Evolutionary conservation across 2,329 filamentous ascomycete genomes (phyloP).

Genomic region (Neoarthrinium moseri): DNA sequence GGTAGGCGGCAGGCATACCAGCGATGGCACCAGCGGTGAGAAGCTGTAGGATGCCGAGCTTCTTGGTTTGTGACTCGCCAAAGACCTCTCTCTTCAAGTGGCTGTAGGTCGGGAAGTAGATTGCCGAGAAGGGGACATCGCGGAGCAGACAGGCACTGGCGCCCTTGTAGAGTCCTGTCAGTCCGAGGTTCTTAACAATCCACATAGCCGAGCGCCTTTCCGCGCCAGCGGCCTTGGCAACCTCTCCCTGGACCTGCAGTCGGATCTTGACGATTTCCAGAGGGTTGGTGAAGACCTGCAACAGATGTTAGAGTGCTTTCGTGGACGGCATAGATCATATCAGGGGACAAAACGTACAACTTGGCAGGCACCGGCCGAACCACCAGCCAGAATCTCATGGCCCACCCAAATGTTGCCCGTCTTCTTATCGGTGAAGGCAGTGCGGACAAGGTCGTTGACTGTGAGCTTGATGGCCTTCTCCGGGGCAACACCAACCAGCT

Average conservation of each 20-base stretch:
- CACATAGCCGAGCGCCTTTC: slow-evolving; percentile 93
- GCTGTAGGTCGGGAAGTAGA: slow-evolving; percentile 97
- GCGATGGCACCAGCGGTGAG: slow-evolving; percentile 93
- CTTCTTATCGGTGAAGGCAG: slow-evolving; percentile 70
- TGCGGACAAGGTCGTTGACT: slow-evolving; percentile 90
- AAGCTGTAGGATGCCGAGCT: slow-evolving; percentile 85
- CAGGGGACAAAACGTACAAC: slow-evolving; percentile 61
- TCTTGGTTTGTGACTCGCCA: slow-evolving; percentile 83
- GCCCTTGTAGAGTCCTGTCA: slow-evolving; percentile 94
- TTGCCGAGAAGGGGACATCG: slow-evolving; percentile 96
- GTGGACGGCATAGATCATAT: no score
- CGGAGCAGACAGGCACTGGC: slow-evolving; percentile 91
- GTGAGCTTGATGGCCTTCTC: slow-evolving; percentile 99
- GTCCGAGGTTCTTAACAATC: slow-evolving; percentile 94
- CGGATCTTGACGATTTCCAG: slow-evolving; percentile 99
- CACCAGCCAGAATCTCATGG: slow-evolving; percentile 84
- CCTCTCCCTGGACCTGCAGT: slow-evolving; percentile 94
- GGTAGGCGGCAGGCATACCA: slow-evolving; percentile 87
- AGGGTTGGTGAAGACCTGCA: slow-evolving; percentile 90
- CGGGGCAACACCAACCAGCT: slow-evolving; percentile 95
- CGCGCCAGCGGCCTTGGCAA: slow-evolving; percentile 80
- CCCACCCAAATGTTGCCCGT: slow-evolving; percentile 68
- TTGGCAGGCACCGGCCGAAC: slow-evolving; percentile 87
- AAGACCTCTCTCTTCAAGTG: slow-evolving; percentile 94
- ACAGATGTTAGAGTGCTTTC: slow-evolving; percentile 23